Evolutionary conservation across 805 yeast species (phyloP).

Genomic region (Ogataea sp.): DNA sequence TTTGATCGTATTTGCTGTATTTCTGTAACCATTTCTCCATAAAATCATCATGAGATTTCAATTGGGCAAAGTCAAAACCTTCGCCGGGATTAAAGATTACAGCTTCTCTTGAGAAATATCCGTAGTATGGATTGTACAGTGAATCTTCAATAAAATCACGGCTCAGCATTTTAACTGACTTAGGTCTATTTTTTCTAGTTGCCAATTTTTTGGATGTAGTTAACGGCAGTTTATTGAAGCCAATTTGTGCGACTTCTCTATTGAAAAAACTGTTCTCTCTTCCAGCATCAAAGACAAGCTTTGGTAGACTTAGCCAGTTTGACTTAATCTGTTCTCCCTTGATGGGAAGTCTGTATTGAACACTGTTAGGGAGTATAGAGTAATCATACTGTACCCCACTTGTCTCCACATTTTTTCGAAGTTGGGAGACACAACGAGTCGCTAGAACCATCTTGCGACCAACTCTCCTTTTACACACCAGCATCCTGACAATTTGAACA

Average conservation of each 20-base stretch:
- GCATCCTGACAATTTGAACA: too few species aligned
- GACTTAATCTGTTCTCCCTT: constrained; percentile 10
- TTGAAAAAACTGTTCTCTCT: constrained; percentile 27
- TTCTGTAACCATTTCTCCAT: constrained; percentile 59
- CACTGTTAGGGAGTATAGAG: constrained; percentile 21
- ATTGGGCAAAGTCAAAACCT: constrained; percentile 54
- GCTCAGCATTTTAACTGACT: constrained; percentile 57
- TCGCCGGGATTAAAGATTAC: constrained; percentile 62
- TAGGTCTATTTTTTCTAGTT: constrained; percentile 42
- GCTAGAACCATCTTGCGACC: too few species aligned
- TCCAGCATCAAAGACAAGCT: constrained; percentile 23
- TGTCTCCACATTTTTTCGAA: not conserved
- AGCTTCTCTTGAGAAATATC: constrained; percentile 74
- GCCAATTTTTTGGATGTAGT: constrained; percentile 29
- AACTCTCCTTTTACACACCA: too few species aligned
- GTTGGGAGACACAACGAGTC: not conserved
- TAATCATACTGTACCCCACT: constrained; percentile 24
- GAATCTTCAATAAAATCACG: constrained; percentile 82
- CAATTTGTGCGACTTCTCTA: constrained; percentile 18
- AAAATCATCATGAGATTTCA: constrained; percentile 61
- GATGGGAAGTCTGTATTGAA: constrained; percentile 22
- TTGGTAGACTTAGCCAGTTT: constrained; percentile 15
- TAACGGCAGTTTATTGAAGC: constrained; percentile 36
- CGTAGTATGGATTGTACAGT: constrained; percentile 72
- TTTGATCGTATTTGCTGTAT: constrained; percentile 43